phyloP scores from a whole-genome alignment of 2,329 filamentous ascomycete genomes.

The Cladophialophora exuberans region DNA sequence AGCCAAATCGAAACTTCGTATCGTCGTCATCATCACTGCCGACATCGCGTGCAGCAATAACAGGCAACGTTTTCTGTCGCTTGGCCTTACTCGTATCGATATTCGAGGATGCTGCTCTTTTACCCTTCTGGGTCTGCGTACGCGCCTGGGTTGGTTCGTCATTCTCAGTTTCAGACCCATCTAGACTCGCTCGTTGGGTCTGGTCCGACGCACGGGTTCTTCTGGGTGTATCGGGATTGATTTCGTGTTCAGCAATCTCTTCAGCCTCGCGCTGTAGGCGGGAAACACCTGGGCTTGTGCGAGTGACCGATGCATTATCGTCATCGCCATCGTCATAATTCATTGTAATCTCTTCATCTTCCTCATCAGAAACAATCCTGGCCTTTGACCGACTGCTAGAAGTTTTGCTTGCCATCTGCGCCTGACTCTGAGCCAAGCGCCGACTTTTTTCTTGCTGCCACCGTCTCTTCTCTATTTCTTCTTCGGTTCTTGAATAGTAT shows the following conservation, averaged over 20 bases:
- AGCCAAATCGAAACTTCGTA: slow-evolving; percentile 51
- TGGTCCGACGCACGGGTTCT: slow-evolving; percentile 29
- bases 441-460: slow-evolving; percentile 30
- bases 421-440: slow-evolving; percentile 31
- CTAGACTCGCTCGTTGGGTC: slow-evolving; percentile 5
- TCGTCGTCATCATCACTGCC: slow-evolving; percentile 55
- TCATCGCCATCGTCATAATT: slow-evolving; percentile 12
- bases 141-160: slow-evolving; percentile 7
- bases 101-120: slow-evolving; percentile 19
- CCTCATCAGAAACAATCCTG: slow-evolving; percentile 27
- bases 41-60: slow-evolving; percentile 32
- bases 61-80: slow-evolving; percentile 38
- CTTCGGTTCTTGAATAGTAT: slow-evolving; percentile 63
- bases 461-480: slow-evolving; percentile 40
- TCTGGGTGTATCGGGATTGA: slow-evolving; percentile 32
- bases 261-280: slow-evolving; percentile 32
- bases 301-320: slow-evolving; percentile 6
- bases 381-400: slow-evolving; percentile 16
- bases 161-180: not conserved
- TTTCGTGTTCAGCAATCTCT: slow-evolving; percentile 31
- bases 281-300: slow-evolving; percentile 18
- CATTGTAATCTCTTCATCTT: slow-evolving; percentile 34
- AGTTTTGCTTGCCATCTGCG: slow-evolving; percentile 27
- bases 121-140: slow-evolving; percentile 20
- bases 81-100: slow-evolving; percentile 19